A percentile compares a stretch with the other conserved stretches of the same genome.
These are phyloP conservation scores for Phytophthora pinifolia DNA, from an alignment of 352 stramenopile genomes.

Conservation along the genomic window DNA sequence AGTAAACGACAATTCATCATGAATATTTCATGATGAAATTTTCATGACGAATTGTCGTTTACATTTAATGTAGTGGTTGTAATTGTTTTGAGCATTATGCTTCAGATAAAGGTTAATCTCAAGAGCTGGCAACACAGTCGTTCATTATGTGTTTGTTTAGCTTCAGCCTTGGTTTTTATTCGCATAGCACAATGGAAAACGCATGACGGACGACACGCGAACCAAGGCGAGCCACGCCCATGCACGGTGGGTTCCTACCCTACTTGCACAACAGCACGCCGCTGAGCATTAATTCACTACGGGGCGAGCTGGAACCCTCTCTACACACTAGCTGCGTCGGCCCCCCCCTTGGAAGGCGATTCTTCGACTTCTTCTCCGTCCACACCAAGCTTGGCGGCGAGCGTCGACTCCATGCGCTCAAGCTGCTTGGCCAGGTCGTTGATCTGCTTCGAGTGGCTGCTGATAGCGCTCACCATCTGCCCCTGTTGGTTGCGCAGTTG, in stretches of 20 bases:
- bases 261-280: constrained; percentile 31
- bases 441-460: constrained; percentile 78
- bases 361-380: constrained; percentile 25
- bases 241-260: constrained; percentile 17
- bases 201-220: constrained; percentile 21
- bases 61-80: too few relatives aligned
- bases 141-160: too few relatives aligned
- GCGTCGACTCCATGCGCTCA: constrained; percentile 72
- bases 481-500: constrained; percentile 79
- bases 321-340: constrained; percentile 37
- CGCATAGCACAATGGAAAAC: constrained; percentile 24
- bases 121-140: too few relatives aligned
- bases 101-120: too few relatives aligned
- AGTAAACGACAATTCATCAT: constrained; percentile 16
- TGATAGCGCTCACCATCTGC: constrained; percentile 81
- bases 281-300: constrained; percentile 33
- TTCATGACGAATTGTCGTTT: too few relatives aligned
- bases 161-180: too few relatives aligned
- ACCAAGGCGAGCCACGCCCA: constrained; percentile 17
- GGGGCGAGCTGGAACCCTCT: constrained; percentile 21
- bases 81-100: too few relatives aligned
- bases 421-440: constrained; percentile 77
- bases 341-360: constrained; percentile 19
- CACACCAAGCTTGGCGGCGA: constrained; percentile 55
- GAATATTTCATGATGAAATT: too few relatives aligned